Base-by-base conservation (phyloP, 148 eudicot genomes). In the Rhododendron molle region DNA sequence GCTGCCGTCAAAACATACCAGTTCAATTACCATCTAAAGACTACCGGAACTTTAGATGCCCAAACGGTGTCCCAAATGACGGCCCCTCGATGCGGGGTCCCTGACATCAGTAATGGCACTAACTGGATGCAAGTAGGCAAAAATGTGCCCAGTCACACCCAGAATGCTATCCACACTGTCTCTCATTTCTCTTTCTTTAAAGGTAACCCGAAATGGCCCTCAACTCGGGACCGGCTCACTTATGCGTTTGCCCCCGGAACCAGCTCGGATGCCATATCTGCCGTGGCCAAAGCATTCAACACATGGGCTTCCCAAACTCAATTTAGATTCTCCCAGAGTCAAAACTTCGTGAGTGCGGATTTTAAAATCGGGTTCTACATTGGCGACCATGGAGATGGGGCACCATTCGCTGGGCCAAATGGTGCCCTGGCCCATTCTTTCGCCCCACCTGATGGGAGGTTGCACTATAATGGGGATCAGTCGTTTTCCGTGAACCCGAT, bases 391-490 rank as follows among this genome's bases (percentile, higher is more conserved):
- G 89, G 89, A n/a, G 89, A 89, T 82, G 88, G 87, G 4, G 0
- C 0, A 0, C 78, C 89, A 12, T 89, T 89, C 78, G 78, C 82
- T 13, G 87, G 90, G 54, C 87, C 44, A 14, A 40, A 52, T 52
- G 90, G 90, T 5, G 43, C 9, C 28, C 0, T 86, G 3, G 90
- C 88, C 7, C 90, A 89, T 71, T 83, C 90, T 0, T 84, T 30
- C 5, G 34, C 85, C 7, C 90, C 89, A 6, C 78, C 88, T 1
- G 62, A 84, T 43, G 90, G 90, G 30, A 76, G 84, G 76, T 78
- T 86, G 13, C 88, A 86, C 47, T 84, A 49, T 13, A 87, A 89
- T 16, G 87, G 56, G 0, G 87, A 86, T 7, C 81, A 84, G 34
- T 4, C 3, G 2, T 86, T 85, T 80, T 23, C 80, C 0, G 46